Conservation (phyloP, 139 green algal genomes). For the Diplosphaera chodatii region DNA sequence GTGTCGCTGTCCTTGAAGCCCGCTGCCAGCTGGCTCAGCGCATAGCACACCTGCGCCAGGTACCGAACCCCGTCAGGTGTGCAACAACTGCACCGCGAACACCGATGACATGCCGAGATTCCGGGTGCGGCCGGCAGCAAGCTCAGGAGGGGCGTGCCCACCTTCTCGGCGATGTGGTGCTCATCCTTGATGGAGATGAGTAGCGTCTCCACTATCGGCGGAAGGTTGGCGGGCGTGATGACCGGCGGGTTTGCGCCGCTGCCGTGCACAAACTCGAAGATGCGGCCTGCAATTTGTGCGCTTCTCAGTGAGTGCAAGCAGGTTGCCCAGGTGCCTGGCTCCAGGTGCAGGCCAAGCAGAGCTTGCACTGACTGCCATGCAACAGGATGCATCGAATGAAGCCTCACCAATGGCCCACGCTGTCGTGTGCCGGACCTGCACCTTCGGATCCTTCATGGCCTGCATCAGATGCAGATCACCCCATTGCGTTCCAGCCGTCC, state of each 20-base stretch:
- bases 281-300: slow-evolving; percentile 43
- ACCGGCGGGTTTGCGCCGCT: slow-evolving; percentile 33
- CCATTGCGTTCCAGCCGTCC: no score
- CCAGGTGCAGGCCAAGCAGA: no score
- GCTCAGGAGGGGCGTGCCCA: no score
- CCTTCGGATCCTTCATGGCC: slow-evolving; percentile 71
- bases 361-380: no score
- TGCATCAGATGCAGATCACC: neutral
- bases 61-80: slow-evolving; percentile 8
- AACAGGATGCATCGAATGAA: no score
- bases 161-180: slow-evolving; percentile 81
- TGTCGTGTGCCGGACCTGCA: slow-evolving; percentile 87
- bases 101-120: no score
- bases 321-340: no score
- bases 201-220: slow-evolving; percentile 57
- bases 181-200: slow-evolving; percentile 65
- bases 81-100: no score
- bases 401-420: slow-evolving; percentile 87
- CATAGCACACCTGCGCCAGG: slow-evolving; percentile 65
- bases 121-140: no score
- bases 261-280: slow-evolving; percentile 91
- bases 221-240: slow-evolving; percentile 46
- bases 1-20: slow-evolving; percentile 46
- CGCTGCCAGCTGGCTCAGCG: slow-evolving; percentile 72
- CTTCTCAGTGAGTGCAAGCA: neutral